phyloP scores from a whole-genome alignment of 1,284 basidiomycete species.

The Cutaneotrichosporon spelunceum region DNA sequence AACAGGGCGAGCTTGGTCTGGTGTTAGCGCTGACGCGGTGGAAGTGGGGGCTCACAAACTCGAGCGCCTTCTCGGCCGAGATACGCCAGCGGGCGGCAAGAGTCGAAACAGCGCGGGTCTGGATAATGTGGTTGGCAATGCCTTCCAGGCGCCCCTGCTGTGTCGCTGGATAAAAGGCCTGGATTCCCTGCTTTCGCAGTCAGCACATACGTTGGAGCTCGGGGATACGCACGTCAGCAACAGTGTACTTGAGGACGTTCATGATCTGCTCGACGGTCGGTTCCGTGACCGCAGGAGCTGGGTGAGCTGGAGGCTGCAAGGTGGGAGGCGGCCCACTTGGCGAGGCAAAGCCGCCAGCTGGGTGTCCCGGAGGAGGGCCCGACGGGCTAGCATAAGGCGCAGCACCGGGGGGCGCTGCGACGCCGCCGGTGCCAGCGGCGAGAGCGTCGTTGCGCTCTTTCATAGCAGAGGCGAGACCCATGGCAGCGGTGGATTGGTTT shows the following conservation, averaged over 20 bases:
- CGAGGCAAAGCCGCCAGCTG: not conserved
- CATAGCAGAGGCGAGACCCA: constrained; percentile 7
- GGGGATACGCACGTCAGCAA: constrained; percentile 46
- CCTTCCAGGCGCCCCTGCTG: constrained; percentile 47
- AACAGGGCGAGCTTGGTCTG: constrained; percentile 51
- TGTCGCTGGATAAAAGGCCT: constrained; percentile 51
- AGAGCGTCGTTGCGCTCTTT: constrained; percentile 4
- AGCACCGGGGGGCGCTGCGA: too few relatives aligned
- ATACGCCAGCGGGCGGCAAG: constrained; percentile 52
- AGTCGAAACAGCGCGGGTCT: constrained; percentile 46
- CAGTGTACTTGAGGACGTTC: constrained; percentile 41
- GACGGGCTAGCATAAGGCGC: too few relatives aligned
- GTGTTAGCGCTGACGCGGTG: not conserved
- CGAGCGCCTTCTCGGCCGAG: constrained; percentile 52
- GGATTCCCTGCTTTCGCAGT: constrained; percentile 46
- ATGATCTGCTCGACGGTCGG: not conserved
- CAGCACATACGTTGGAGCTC: constrained; percentile 8
- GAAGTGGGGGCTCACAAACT: constrained; percentile 22
- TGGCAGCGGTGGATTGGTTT: not conserved
- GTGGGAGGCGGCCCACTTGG: not conserved
- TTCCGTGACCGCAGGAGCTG: not conserved
- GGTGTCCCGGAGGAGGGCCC: not conserved
- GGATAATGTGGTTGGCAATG: constrained; percentile 50
- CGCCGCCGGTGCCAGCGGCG: not conserved
- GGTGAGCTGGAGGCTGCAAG: not conserved